Evolutionary conservation across 108 stramenopile species (phyloP), one percentile per base, ranked within the genome.

Genomic region (Nitzschia putrida): DNA sequence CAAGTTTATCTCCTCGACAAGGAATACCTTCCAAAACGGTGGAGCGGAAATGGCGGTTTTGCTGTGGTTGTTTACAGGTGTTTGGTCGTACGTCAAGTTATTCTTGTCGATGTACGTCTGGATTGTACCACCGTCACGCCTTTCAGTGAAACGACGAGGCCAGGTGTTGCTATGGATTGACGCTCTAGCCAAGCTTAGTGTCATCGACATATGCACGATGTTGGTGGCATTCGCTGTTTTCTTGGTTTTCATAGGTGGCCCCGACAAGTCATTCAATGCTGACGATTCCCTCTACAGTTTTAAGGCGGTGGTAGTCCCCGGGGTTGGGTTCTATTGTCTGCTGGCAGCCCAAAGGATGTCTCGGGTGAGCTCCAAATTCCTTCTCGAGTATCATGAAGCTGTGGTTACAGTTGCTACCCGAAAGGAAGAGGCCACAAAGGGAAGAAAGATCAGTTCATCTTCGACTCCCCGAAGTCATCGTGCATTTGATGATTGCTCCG

Each of bases 81-180:
- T 88, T 7, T 92, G 90, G 90, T 88, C 90, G 10, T 92, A 92
- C 71, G 65, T 85, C 21, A 92, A 92, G 59, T 80, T 84, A 39
- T 12, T 84, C 1, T 24, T 75, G 11, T 79, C 76, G 50, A 59
- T 92, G 6, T 51, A 72, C 18, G 38, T 88, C 24, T 92, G 90
- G 90, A 76, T 92, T 37, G 50, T 73, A 13, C 84, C 87, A 52
- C 69, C 88, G 2, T 68, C 23, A 11, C 41, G 57, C 25, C 23
- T 88, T 12, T 64, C 84, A 9, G 86, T 80, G 2, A 54, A 72
- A 23, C 70, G 73, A 13, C 73, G 86, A 29, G 86, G 86, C 3
- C 73, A 74, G 51, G 72, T 82, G 1, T 57, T 92, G 3, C 76
- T 77, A 41, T 92, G 90, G 90, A 76, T 88, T 39, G 90, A 91